Base-by-base conservation (phyloP, 1,284 basidiomycete genomes). In the Cerioporus squamosus region DNA sequence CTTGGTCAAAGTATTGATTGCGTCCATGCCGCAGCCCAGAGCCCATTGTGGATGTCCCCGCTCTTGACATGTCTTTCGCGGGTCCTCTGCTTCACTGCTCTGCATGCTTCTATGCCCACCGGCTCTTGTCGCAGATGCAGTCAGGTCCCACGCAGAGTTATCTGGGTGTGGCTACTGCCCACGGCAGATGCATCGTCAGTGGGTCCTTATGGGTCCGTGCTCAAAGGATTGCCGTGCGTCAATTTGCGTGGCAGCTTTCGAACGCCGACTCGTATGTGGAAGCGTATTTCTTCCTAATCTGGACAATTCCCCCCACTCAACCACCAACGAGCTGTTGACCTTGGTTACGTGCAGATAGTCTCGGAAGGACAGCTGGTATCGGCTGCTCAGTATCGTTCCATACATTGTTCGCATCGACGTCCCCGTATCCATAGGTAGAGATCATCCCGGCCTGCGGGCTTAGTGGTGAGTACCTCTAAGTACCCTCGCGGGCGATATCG, bases 181-280 rank as follows among this genome's bases (percentile, higher is more conserved):
- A 29, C n/a, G n/a, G n/a, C 45, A 23, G 33, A 52, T 57, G 38
- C n/a, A 53, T 53, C 59, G 48, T 29, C 42, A 60, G 62, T 66
- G 64, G 63, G 62, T 59, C 54, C 60, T 18, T 63, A 62, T 66
- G 62, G 64, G 62, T 66, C 64, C 64, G 48, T 53, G 36, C 46
- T 43, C 33, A 49, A 44, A 49, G 39, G 20, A 33, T 56, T 38
- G 23, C 10, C 46, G 57, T 48, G 44, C 31, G 40, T 53, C 46
- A 53, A 38, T 14, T n/a, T 18, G 33, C 17, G 40, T 39, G 29
- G 23, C 44, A 18, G 40, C 39, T 40, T 6, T 40, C 39, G 14
- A 40, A 23, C 44, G 31, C 23, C 43, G 17, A 18, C 12, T 18
- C n/a, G 47, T 31, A 54, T 44, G 26, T 48, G 45, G 53, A 46